phyloP scores from a whole-genome alignment of 1,284 basidiomycete genomes.

The Apiotrichum porosum region DNA sequence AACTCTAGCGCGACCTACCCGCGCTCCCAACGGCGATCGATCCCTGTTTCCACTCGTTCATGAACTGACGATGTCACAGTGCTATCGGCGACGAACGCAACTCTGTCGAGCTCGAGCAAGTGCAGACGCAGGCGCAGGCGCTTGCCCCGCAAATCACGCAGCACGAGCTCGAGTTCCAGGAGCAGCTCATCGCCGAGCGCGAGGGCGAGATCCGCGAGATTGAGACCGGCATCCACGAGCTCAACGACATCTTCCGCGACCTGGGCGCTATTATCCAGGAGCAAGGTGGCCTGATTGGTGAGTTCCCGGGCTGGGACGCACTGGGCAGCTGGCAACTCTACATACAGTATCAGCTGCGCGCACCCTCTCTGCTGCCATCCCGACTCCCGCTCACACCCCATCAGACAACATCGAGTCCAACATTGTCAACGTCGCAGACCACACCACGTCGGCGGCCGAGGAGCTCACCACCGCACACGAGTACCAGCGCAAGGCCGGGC shows the following conservation, averaged over 20 bases:
- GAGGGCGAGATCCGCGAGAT: conserved; percentile 95
- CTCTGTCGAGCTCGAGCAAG: conserved; percentile 41
- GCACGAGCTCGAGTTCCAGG: conserved; percentile 92
- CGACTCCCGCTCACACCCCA: neutral
- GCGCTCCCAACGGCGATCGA: too few relatives aligned
- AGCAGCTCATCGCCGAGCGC: conserved; percentile 90
- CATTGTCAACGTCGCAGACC: conserved; percentile 76
- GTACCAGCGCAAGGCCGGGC: conserved; percentile 91
- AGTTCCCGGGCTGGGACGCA: too few relatives aligned
- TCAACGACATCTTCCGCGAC: conserved; percentile 96
- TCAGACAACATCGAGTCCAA: conserved; percentile 98
- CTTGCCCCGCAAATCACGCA: conserved; percentile 61
- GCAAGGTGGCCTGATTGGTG: conserved; percentile 91
- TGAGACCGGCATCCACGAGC: conserved; percentile 92
- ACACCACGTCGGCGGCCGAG: conserved; percentile 77
- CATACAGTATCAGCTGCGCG: neutral
- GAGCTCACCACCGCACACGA: conserved; percentile 86
- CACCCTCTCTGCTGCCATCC: too few relatives aligned
- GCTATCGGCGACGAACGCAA: conserved; percentile 27
- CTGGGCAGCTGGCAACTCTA: too few relatives aligned
- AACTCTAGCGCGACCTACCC: too few relatives aligned
- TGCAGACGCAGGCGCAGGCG: conserved; percentile 33
- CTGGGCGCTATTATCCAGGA: conserved; percentile 90
- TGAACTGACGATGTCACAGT: too few relatives aligned
- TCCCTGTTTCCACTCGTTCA: too few relatives aligned